A percentile compares a stretch with the other conserved stretches of the same genome.
Conservation (phyloP, 345 rosid species). For the Citrus mangshanensis region DNA sequence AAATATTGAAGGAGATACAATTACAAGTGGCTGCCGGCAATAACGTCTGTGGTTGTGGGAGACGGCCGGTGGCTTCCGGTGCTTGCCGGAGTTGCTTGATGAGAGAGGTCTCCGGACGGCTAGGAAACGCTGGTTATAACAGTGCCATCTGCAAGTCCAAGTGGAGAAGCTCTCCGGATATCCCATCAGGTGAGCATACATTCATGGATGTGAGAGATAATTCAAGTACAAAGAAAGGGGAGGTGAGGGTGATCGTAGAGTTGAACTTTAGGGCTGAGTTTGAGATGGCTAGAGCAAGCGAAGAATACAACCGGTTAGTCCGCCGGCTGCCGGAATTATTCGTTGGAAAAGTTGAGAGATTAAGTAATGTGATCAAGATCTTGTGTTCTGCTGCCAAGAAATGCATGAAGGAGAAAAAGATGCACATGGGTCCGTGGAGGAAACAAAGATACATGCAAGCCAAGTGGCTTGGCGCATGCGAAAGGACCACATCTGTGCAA, state of each 20-base stretch:
- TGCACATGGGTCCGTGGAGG: slow-evolving; percentile 66
- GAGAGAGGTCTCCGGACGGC: slow-evolving; percentile 41
- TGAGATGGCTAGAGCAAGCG: slow-evolving; percentile 51
- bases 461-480: slow-evolving; percentile 43
- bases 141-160: slow-evolving; percentile 50
- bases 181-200: slow-evolving; percentile 59
- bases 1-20: slow-evolving; percentile 32
- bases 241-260: slow-evolving; percentile 42
- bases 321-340: slow-evolving; percentile 40
- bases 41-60: slow-evolving; percentile 36
- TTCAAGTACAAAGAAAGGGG: slow-evolving; percentile 29
- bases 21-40: background rate
- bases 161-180: slow-evolving; percentile 53
- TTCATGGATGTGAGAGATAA: slow-evolving; percentile 38
- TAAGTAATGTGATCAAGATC: slow-evolving; percentile 31
- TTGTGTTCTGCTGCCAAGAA: slow-evolving; percentile 48
- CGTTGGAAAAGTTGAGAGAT: slow-evolving; percentile 49
- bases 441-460: slow-evolving; percentile 55
- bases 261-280: slow-evolving; percentile 46
- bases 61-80: slow-evolving; percentile 12
- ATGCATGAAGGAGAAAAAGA: slow-evolving; percentile 57
- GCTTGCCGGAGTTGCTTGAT: slow-evolving; percentile 45
- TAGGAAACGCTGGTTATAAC: slow-evolving; percentile 40
- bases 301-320: slow-evolving; percentile 40
- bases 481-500: slow-evolving; percentile 24